Percentiles rank a stretch among this genome's conserved stretches.
Conservation (phyloP, 495 filamentous ascomycete species). For the Trichoderma reesei region DNA sequence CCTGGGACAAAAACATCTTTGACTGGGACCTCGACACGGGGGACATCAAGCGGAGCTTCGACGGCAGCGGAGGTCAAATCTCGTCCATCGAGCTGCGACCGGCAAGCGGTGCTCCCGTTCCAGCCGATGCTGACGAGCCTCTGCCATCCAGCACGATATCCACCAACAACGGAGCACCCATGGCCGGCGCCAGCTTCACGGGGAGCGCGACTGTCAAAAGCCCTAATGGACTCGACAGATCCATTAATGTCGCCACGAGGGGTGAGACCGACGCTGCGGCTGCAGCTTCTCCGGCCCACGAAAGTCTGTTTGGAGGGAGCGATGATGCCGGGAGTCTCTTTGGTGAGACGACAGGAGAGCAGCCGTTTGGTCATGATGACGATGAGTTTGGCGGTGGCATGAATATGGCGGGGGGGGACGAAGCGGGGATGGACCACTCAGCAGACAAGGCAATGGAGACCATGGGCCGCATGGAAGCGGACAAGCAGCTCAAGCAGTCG, state of each 20-base stretch:
- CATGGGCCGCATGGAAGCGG: background rate
- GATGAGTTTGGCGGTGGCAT: slow-evolving; percentile 79
- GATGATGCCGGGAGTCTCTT: slow-evolving; percentile 44
- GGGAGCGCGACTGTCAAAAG: slow-evolving; percentile 4
- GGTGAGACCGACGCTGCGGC: slow-evolving; percentile 21
- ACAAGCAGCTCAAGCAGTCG: background rate
- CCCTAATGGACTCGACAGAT: background rate
- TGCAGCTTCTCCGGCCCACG: slow-evolving; percentile 59
- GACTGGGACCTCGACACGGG: slow-evolving; percentile 97
- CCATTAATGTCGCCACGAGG: background rate
- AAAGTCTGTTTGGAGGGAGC: slow-evolving; percentile 53
- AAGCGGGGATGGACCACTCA: slow-evolving; percentile 37
- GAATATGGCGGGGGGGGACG: slow-evolving; percentile 40
- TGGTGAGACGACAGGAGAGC: slow-evolving; percentile 44
- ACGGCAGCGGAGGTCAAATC: slow-evolving; percentile 71
- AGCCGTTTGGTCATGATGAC: slow-evolving; percentile 69
- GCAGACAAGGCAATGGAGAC: slow-evolving; percentile 32
- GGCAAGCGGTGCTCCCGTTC: slow-evolving; percentile 62
- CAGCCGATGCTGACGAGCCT: slow-evolving; percentile 39
- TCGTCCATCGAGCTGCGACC: slow-evolving; percentile 80
- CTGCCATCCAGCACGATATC: slow-evolving; percentile 7
- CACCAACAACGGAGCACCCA: slow-evolving; percentile 8
- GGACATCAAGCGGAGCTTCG: slow-evolving; percentile 60
- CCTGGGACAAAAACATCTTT: slow-evolving; percentile 89
- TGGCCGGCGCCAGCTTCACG: background rate